Conservation (phyloP, 345 rosid species). For the Camelina hispida region DNA sequence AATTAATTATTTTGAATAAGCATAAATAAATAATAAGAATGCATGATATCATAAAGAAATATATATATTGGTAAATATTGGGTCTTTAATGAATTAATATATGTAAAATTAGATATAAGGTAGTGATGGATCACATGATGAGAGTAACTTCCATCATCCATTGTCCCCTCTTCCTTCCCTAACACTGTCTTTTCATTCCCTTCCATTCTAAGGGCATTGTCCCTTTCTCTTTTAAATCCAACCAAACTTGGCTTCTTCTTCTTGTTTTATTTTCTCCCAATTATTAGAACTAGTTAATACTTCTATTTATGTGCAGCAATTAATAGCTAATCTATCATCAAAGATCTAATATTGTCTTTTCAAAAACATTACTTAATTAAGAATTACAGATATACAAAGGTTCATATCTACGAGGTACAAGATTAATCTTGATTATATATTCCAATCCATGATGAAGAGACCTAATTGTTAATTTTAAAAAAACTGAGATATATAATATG, state of each 20-base stretch:
- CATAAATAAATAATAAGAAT: no score
- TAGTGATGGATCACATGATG: constrained; percentile 45
- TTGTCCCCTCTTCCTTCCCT: constrained; percentile 45
- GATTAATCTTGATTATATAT: background rate
- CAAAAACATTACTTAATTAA: background rate
- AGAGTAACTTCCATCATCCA: constrained; percentile 46
- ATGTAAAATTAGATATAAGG: constrained; percentile 27
- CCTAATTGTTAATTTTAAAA: background rate
- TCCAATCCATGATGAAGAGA: background rate
- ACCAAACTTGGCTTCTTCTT: constrained; percentile 46
- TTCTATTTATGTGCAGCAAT: constrained; percentile 1
- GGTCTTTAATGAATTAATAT: constrained; percentile 13
- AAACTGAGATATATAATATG: background rate
- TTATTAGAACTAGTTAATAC: constrained; percentile 27
- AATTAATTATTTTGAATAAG: background rate
- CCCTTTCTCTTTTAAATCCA: constrained; percentile 46
- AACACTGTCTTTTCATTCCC: constrained; percentile 48
- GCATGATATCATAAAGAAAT: background rate
- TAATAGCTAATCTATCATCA: background rate
- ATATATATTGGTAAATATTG: constrained; percentile 4
- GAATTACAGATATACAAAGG: background rate
- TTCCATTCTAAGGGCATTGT: constrained; percentile 47
- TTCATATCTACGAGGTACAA: background rate
- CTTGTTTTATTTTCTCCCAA: constrained; percentile 37
- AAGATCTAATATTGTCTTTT: background rate